Conservation (phyloP, 768 basidiomycete genomes). For the Trametes maxima region DNA sequence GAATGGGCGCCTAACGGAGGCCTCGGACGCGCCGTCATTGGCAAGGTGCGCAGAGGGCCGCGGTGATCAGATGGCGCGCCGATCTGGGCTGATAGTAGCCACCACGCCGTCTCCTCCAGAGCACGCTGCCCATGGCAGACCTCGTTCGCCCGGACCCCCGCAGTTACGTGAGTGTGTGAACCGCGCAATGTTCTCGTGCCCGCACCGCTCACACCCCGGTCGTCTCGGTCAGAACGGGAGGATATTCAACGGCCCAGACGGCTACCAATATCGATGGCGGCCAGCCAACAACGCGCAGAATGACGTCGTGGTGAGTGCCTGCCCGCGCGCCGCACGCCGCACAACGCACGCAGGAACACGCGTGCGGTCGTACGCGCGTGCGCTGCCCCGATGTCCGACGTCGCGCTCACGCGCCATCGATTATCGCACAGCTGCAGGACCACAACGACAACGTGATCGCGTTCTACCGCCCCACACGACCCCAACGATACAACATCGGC, state of each 20-base stretch:
- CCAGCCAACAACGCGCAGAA: slow-evolving; percentile 53
- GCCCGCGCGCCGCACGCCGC: not conserved
- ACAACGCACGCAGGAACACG: not conserved
- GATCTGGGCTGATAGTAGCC: slow-evolving; percentile 28
- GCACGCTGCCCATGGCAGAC: slow-evolving; percentile 80
- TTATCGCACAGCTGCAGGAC: slow-evolving; percentile 65
- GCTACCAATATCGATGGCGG: slow-evolving; percentile 78
- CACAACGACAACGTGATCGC: slow-evolving; percentile 69
- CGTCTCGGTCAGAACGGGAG: slow-evolving; percentile 39
- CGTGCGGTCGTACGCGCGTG: slow-evolving; percentile 18
- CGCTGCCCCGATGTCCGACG: not conserved
- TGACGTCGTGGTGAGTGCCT: slow-evolving; percentile 59
- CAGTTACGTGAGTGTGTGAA: slow-evolving; percentile 51
- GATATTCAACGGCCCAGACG: slow-evolving; percentile 82
- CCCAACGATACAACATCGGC: slow-evolving; percentile 81
- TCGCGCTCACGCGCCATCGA: slow-evolving; percentile 15
- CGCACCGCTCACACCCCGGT: slow-evolving; percentile 13
- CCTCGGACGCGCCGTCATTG: slow-evolving; percentile 82
- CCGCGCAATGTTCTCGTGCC: slow-evolving; percentile 14
- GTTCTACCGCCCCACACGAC: slow-evolving; percentile 76
- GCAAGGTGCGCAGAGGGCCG: slow-evolving; percentile 56
- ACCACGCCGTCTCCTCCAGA: slow-evolving; percentile 44
- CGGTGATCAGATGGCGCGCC: slow-evolving; percentile 26
- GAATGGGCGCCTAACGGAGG: slow-evolving; percentile 86
- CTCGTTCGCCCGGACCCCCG: slow-evolving; percentile 71